Percentiles rank a stretch among this genome's conserved stretches.
Conservation (phyloP, 805 yeast species). For the Cyberlindnera suaveolens region DNA sequence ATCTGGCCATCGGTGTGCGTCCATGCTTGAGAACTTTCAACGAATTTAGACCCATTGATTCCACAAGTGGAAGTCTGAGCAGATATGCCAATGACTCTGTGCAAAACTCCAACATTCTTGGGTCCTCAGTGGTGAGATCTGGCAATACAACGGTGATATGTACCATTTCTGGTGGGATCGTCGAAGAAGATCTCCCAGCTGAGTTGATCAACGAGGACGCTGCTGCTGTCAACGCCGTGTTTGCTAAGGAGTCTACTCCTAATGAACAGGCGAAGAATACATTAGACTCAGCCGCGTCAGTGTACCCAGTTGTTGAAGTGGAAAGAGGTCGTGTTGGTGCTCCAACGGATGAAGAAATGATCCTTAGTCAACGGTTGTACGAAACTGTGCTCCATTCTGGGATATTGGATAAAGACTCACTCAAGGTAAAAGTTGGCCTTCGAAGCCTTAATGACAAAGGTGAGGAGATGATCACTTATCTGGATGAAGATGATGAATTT, state of each 20-base stretch:
- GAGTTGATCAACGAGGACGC: constrained; percentile 37
- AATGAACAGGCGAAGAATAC: constrained; percentile 22
- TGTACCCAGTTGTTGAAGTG: constrained; percentile 73
- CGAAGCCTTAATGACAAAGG: constrained; percentile 50
- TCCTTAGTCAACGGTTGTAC: constrained; percentile 56
- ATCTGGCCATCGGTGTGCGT: constrained; percentile 65
- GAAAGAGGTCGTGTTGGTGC: constrained; percentile 72
- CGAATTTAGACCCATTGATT: constrained; percentile 59
- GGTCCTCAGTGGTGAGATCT: constrained; percentile 61
- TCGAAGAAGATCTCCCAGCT: constrained; percentile 45
- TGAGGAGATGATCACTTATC: constrained; percentile 38
- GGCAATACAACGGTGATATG: constrained; percentile 75
- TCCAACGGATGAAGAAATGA: constrained; percentile 84
- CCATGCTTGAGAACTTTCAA: constrained; percentile 66
- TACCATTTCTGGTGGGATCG: constrained; percentile 60
- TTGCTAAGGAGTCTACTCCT: constrained; percentile 28
- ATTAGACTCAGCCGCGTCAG: constrained; percentile 30
- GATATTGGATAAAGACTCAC: constrained; percentile 41
- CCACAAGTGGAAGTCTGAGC: constrained; percentile 34
- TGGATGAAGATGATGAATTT: constrained; percentile 30
- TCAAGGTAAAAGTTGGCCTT: constrained; percentile 49
- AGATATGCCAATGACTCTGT: constrained; percentile 29
- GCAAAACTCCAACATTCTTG: constrained; percentile 37
- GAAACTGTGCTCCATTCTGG: constrained; percentile 55
- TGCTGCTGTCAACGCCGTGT: constrained; percentile 25